Percentiles rank a stretch among this genome's conserved stretches.
These are phyloP conservation scores for Russula emetica DNA, from an alignment of 768 basidiomycete species.

Conservation along the genomic window DNA sequence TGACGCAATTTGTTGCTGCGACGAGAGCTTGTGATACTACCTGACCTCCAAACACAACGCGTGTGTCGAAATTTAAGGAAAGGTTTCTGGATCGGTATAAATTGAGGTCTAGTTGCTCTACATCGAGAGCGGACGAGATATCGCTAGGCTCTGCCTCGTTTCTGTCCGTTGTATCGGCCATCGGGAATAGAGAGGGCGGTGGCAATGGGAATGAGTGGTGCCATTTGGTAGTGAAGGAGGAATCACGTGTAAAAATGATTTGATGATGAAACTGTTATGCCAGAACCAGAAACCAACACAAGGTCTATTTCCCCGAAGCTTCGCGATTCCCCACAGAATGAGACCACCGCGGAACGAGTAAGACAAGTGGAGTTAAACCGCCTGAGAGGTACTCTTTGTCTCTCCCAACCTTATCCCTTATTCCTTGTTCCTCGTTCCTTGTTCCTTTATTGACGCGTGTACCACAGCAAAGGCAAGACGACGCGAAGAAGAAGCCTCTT, in stretches of 20 bases:
- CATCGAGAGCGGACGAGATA: conserved; percentile 69
- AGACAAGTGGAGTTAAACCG: conserved; percentile 76
- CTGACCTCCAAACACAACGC: conserved; percentile 85
- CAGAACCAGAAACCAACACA: conserved; percentile 8
- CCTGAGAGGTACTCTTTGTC: conserved; percentile 52
- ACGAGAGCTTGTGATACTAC: conserved; percentile 86
- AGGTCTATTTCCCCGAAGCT: conserved; percentile 44
- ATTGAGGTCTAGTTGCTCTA: conserved; percentile 73
- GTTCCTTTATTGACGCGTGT: background rate
- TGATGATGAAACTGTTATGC: no score
- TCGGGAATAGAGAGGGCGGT: background rate
- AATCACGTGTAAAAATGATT: conserved; percentile 1
- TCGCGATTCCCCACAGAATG: conserved; percentile 27
- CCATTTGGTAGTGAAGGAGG: no score
- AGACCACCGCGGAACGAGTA: conserved; percentile 63
- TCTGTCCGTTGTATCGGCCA: conserved; percentile 18
- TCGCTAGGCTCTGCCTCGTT: conserved; percentile 33
- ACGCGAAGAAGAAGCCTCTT: conserved; percentile 56
- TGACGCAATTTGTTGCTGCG: conserved; percentile 71
- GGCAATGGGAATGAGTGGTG: background rate
- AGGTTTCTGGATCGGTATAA: conserved; percentile 75
- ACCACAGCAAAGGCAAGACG: conserved; percentile 49
- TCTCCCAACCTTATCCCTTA: no score
- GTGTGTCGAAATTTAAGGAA: conserved; percentile 52
- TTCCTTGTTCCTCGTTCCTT: background rate